A percentile compares a stretch with the other conserved stretches of the same genome.
phyloP scores from a whole-genome alignment of 306 rosid species.

The Nissolia schottii region DNA sequence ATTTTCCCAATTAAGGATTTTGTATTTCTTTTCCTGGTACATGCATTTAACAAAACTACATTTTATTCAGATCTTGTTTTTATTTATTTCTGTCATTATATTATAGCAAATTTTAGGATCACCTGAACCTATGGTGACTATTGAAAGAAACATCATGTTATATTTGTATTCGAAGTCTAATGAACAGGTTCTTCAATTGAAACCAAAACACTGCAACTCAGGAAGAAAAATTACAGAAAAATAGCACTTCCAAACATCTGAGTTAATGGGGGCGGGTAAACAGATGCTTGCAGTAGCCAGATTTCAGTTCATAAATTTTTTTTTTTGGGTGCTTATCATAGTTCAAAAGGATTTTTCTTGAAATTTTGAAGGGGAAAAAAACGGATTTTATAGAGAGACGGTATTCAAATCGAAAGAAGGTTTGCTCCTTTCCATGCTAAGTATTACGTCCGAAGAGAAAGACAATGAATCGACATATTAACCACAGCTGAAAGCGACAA shows the following conservation, averaged over 20 bases:
- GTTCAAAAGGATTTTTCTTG: too few relatives aligned
- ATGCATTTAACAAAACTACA: neutral
- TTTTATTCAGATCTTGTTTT: neutral
- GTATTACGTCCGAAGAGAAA: conserved; percentile 20
- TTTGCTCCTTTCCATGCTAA: conserved; percentile 10
- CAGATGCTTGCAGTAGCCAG: too few relatives aligned
- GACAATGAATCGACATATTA: conserved; percentile 51
- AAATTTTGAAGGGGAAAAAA: conserved; percentile 30
- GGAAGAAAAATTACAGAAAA: too few relatives aligned
- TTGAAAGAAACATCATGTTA: too few relatives aligned
- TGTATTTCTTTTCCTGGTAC: neutral
- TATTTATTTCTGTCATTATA: neutral
- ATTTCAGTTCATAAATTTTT: too few relatives aligned
- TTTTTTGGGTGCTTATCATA: too few relatives aligned
- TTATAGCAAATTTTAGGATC: neutral
- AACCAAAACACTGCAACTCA: too few relatives aligned
- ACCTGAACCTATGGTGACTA: too few relatives aligned
- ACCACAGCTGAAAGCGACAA: conserved; percentile 36
- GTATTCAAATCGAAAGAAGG: conserved; percentile 13
- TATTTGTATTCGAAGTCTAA: too few relatives aligned
- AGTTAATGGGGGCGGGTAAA: too few relatives aligned
- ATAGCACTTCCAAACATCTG: too few relatives aligned
- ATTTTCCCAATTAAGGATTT: neutral
- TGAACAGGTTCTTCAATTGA: too few relatives aligned
- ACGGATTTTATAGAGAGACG: conserved; percentile 15